Percentiles rank a stretch among this genome's conserved stretches.
Conservation (phyloP, 305 asterid genomes). For the Plantago lanceolata region DNA sequence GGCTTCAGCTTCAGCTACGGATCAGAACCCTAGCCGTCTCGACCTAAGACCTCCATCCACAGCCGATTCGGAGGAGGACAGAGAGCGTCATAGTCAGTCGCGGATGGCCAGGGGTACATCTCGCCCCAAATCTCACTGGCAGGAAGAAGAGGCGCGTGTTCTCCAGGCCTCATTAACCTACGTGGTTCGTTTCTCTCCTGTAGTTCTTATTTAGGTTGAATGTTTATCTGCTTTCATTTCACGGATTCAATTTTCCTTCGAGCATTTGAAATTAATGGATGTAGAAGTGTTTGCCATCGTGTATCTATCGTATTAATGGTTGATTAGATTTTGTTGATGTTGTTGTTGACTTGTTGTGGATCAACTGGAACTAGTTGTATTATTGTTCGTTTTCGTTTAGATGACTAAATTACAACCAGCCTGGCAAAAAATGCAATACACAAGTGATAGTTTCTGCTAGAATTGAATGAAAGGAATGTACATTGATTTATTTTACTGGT, state of each 20-base stretch:
- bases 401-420: too few relatives aligned
- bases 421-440: too few relatives aligned
- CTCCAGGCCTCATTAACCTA: conserved; percentile 63
- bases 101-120: conserved; percentile 33
- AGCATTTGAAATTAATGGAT: not conserved
- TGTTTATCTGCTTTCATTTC: not conserved
- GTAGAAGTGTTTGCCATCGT: not conserved
- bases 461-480: not conserved
- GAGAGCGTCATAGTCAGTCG: conserved; percentile 22
- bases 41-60: conserved; percentile 36
- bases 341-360: not conserved
- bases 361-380: not conserved
- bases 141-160: conserved; percentile 69
- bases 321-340: too few relatives aligned
- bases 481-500: not conserved
- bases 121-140: conserved; percentile 53
- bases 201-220: not conserved
- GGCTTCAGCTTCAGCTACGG: conserved; percentile 28
- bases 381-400: not conserved
- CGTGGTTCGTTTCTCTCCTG: conserved; percentile 46
- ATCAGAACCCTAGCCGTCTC: conserved; percentile 32
- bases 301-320: too few relatives aligned
- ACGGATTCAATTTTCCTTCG: not conserved
- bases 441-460: not conserved
- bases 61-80: conserved; percentile 22